Conservation (phyloP, 2,329 filamentous ascomycete species). For the Diaporthe nobilis region DNA sequence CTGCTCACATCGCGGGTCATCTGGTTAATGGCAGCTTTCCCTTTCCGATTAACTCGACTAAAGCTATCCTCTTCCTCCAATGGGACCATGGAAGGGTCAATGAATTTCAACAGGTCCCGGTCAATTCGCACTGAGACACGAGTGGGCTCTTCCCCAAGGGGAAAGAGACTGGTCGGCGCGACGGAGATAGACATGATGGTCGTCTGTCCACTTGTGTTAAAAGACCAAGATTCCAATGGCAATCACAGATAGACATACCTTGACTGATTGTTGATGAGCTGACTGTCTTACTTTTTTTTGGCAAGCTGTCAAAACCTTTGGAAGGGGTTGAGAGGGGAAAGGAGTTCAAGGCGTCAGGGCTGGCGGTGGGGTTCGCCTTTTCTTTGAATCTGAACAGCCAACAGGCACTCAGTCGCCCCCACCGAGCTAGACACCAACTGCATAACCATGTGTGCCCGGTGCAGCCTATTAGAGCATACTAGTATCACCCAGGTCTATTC, state of each 20-base stretch:
- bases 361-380: background rate
- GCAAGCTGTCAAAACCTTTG: background rate
- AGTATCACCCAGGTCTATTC: no score
- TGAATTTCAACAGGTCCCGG: background rate
- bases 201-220: constrained; percentile 2
- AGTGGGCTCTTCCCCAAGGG: background rate
- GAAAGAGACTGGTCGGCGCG: constrained; percentile 3
- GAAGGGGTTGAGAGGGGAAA: background rate
- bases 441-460: background rate
- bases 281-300: background rate
- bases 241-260: background rate
- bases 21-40: background rate
- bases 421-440: background rate
- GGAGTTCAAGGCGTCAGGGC: background rate
- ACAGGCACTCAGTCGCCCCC: background rate
- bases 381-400: background rate
- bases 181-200: background rate
- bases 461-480: no score
- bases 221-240: background rate
- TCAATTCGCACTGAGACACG: constrained; percentile 5
- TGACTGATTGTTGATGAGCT: background rate
- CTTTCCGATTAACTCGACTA: background rate
- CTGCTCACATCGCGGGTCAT: background rate
- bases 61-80: background rate
- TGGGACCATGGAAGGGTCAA: background rate